These are phyloP conservation scores for Carex pumila DNA, from an alignment of 176 grass and related monocot genomes.

Conservation along the genomic window DNA sequence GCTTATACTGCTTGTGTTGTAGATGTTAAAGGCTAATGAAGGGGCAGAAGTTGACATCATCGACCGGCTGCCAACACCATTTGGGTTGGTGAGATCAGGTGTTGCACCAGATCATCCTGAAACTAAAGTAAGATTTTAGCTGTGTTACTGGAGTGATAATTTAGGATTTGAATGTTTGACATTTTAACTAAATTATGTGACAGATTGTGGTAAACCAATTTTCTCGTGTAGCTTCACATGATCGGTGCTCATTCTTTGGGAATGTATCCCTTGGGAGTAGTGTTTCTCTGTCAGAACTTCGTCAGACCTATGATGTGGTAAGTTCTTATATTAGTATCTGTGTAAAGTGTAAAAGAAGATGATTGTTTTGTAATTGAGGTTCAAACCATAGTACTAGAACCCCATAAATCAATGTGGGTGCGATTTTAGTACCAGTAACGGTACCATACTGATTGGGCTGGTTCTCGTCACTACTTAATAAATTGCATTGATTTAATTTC, in stretches of 20 bases:
- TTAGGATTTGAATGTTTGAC: background rate
- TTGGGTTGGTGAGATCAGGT: conserved; percentile 77
- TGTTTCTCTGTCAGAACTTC: conserved; percentile 59
- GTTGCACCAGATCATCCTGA: conserved; percentile 95
- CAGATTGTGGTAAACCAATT: conserved; percentile 99
- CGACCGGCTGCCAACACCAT: conserved; percentile 71
- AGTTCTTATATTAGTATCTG: conserved; percentile 18
- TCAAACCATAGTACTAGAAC: background rate
- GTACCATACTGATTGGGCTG: background rate
- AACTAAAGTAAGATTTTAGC: conserved; percentile 51
- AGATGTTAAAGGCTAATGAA: conserved; percentile 79
- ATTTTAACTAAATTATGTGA: conserved; percentile 34
- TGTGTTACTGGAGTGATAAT: background rate
- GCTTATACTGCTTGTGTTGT: conserved; percentile 8
- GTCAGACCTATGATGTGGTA: conserved; percentile 68
- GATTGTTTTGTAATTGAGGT: background rate
- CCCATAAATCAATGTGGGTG: background rate
- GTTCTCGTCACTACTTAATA: background rate
- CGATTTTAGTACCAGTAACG: background rate
- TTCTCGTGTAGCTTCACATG: conserved; percentile 75
- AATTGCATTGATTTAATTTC: background rate
- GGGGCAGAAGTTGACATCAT: conserved; percentile 61
- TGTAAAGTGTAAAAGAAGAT: background rate
- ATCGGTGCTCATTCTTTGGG: conserved; percentile 66
- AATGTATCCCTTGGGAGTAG: conserved; percentile 73